A percentile compares a stretch with the other conserved stretches of the same genome.
These are phyloP conservation scores for Coniferiporia weirii DNA, from an alignment of 1,284 basidiomycete species.

Conservation along the genomic window DNA sequence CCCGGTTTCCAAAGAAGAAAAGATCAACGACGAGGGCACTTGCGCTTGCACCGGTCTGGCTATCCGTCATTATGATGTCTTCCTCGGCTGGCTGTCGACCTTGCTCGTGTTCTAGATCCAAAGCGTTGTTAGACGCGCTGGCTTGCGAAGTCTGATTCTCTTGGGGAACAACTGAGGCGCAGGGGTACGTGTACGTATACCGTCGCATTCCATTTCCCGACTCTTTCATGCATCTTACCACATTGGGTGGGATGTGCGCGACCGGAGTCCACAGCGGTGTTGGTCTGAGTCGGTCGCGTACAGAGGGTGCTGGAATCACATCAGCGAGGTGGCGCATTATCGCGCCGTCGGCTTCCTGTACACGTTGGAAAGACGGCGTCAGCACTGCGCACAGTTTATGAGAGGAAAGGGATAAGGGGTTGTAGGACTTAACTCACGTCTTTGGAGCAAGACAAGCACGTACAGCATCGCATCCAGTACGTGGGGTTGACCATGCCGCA, in stretches of 20 bases:
- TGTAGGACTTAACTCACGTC: not conserved
- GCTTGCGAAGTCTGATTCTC: not conserved
- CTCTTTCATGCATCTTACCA: not conserved
- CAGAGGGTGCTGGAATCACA: not conserved
- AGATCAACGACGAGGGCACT: not conserved
- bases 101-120: not conserved
- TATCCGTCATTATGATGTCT: not conserved
- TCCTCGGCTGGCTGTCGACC: not conserved
- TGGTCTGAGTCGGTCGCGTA: not conserved
- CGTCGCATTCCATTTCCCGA: not conserved
- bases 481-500: conserved; percentile 7
- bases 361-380: not conserved
- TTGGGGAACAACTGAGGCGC: not conserved
- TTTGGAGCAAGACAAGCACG: conserved; percentile 3
- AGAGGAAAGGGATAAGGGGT: not conserved
- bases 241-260: not conserved
- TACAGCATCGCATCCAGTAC: conserved; percentile 1
- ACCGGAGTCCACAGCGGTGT: conserved; percentile 3
- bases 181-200: not conserved
- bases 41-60: not conserved
- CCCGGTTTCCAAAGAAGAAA: conserved; percentile 7
- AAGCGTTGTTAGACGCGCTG: not conserved
- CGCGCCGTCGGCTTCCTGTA: not conserved
- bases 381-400: not conserved
- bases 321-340: not conserved